Evolutionary conservation across 306 rosid species (phyloP), one percentile per base, ranked within the genome.

Genomic region (Begonia masoniana): DNA sequence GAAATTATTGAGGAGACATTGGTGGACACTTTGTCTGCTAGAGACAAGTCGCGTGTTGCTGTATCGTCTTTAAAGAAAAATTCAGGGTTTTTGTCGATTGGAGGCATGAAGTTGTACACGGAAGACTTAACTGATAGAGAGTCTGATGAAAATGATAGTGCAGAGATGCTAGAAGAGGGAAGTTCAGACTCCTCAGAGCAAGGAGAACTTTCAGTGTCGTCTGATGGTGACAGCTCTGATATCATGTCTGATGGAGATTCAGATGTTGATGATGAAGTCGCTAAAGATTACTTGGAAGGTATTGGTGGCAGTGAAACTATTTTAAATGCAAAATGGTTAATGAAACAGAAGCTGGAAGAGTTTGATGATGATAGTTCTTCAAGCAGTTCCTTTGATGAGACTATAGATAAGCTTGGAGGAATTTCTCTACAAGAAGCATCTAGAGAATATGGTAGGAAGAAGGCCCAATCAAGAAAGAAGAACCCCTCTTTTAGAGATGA

Each of bases 201-300:
- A 35, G 84, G 61, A 61, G 91, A 69, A 70, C 62, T 50, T 4
- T 54, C 23, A 47, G 81, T 67, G 56, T 79, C 66, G 12, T 69
- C 95, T 17, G 87, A 78, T 62, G 71, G 81, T 70, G 76, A 61
- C 31, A 62, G 73, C 59, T 82, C 85, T 4, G 87, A 76, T n/a
- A 81, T 72, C 59, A 60, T 71, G 41, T 82, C 81, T 74, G 89
- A 70, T 58, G 67, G 70, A 74, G 87, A 68, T 76, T 85, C 83
- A 54, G 97, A 83, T 60, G 67, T 91, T 59, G 96, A 91, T 54
- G 96, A 81, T 0, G 92, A 77, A 62, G 83, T 85, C 67, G 97
- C 81, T 17, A 66, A 76, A 69, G 97, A 91, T 71, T 91, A 91
- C 71, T 51, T 85, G 52, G 88, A 76, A 70, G 96, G 96, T 55